Base-by-base conservation (phyloP, 2,329 filamentous ascomycete genomes). In the Cladosporium velox region DNA sequence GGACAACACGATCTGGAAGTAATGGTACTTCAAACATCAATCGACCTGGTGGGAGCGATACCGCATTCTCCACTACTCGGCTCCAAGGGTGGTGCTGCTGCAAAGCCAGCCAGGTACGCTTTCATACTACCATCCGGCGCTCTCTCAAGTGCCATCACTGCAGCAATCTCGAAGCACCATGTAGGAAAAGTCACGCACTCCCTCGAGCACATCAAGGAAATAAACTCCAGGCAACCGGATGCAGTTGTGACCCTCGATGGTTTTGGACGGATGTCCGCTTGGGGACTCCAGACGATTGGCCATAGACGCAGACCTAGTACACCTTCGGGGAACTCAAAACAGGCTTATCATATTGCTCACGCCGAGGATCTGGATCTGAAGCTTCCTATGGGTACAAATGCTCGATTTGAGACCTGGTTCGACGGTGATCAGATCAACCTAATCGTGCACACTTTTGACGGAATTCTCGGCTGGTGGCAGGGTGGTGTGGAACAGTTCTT, bases 261-360 rank as follows among this genome's bases (percentile, higher is more conserved):
- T n/a, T 82, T 85, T 58, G 94, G 94, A 1, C 88, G 89, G 70
- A 92, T 98, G 90, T 93, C 91, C 49, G 92, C 92, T 0, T 97
- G 94, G 91, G 94, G 92, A 0, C 80, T 99, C 65, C 93, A 98
- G 76, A 93, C 94, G 73, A 86, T 96, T 24, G 90, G 90, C 41
- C 88, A 87, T 72, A 92, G 89, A 73, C 82, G 84, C 35, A 87
- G 86, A 70, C 67, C 68, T 21, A 70, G 69, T 14, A 72, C 68
- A 34, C 70, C 71, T 35, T 57, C 61, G 7, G 61, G 61, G 32
- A 44, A 47, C 10, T 63, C 85, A 4, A 84, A 87, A 32, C 88
- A 89, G 68, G 86, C 94, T n/a, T 96, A 95, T 81, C 95, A 92
- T 74, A 89, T 97, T 71, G 88, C 92, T 1, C 91, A 96, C 73